Evolutionary conservation across 352 stramenopile genomes (phyloP), one percentile per base, ranked within the genome.

Genomic region (Globisporangium middletonii): DNA sequence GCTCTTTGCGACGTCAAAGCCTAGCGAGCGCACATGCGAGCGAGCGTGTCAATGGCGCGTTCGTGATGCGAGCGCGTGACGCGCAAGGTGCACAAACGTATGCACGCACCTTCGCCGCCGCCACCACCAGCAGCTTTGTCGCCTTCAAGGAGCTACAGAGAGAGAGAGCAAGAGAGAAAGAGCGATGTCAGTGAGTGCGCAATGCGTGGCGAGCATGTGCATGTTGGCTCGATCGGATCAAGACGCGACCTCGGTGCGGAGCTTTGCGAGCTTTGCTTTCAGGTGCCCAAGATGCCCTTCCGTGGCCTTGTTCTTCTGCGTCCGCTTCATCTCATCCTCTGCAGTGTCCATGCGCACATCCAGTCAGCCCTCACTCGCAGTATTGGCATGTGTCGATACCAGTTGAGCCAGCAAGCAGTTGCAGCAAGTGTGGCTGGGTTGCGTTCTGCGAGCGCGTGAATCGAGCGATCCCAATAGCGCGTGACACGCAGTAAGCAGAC

Each of bases 221-320:
- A 27, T 11, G 27, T 37, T 4, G 19, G 16, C 15, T 15, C 13
- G 16, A 19, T 6, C 5, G 27, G 6, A 51, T 9, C 46, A 26
- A 35, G 13, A 26, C 38, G 30, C 33, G 47, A 94, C 79, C 73
- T 99, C 96, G n/a, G 92, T 97, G 50, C 97, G 94, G 35, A 99
- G 73, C 76, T 99, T 99, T 38, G 97, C 97, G 37, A 99, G 79
- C 79, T 99, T 99, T 38, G 97, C 97, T 74, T 99, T 99, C 33
- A 99, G 73, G 47, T 87, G 82, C 9, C 95, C 94, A 30, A 98
- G 77, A 67, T 95, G 88, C 6, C 73, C 69, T 64, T 95, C 88
- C 5, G 86, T 96, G 47, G 93, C 94, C 78, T 99, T 99, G 72
- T 99, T 99, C 70, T 99, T 99, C 78, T 99, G 96, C 51, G 97